These are phyloP conservation scores for Microbotryum silenes-acaulis DNA, from an alignment of 1,284 basidiomycete species.

Conservation along the genomic window DNA sequence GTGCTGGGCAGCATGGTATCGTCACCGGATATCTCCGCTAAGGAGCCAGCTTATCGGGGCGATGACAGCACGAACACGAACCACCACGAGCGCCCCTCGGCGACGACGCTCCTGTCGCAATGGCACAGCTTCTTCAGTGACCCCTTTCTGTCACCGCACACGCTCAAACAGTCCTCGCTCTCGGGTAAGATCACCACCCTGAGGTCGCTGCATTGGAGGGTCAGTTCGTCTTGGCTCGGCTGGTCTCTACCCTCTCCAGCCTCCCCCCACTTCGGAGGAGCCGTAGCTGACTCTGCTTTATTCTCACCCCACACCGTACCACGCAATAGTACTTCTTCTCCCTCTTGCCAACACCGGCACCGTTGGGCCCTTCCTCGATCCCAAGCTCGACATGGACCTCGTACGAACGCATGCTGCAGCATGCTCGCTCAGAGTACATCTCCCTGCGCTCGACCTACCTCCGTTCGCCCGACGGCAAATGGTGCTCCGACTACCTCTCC, in stretches of 20 bases:
- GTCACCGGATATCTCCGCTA: too few species aligned
- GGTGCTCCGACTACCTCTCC: slow-evolving; percentile 36
- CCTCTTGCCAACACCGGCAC: slow-evolving; percentile 41
- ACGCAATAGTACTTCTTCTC: slow-evolving; percentile 40
- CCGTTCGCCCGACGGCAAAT: slow-evolving; percentile 45
- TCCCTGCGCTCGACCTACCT: slow-evolving; percentile 42
- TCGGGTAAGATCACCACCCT: slow-evolving; percentile 13
- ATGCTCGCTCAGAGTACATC: slow-evolving; percentile 38
- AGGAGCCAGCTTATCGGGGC: too few species aligned
- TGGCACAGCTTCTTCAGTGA: slow-evolving; percentile 40
- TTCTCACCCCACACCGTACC: not conserved
- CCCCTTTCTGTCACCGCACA: slow-evolving; percentile 38
- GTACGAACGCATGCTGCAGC: slow-evolving; percentile 11
- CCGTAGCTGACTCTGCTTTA: not conserved
- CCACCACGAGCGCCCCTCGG: not conserved
- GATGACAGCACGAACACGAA: too few species aligned
- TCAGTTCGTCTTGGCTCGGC: slow-evolving; percentile 26
- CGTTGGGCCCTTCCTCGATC: slow-evolving; percentile 36
- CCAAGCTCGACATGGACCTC: slow-evolving; percentile 12
- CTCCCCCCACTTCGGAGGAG: not conserved
- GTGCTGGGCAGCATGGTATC: too few species aligned
- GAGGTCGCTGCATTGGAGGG: slow-evolving; percentile 44
- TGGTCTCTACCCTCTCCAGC: not conserved
- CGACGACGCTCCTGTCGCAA: slow-evolving; percentile 1
- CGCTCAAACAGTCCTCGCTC: slow-evolving; percentile 36